A percentile compares a stretch with the other conserved stretches of the same genome.
These are phyloP conservation scores for Breviolum minutum DNA, from an alignment of 73 alveolate species.

Conservation along the genomic window DNA sequence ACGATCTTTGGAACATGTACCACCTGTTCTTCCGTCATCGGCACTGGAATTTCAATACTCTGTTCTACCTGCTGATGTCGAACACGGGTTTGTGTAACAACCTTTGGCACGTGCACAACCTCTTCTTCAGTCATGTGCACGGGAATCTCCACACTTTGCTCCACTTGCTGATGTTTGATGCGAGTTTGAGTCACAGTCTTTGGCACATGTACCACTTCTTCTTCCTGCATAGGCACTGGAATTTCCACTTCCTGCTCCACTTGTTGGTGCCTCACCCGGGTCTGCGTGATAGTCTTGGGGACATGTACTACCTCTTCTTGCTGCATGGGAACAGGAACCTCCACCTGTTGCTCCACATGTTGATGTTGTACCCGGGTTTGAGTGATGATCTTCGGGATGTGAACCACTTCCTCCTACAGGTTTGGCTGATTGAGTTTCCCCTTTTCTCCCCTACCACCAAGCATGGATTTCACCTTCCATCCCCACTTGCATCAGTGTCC, in stretches of 20 bases:
- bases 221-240: conserved; percentile 16
- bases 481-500: neutral
- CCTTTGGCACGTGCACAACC: conserved; percentile 38
- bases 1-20: conserved; percentile 44
- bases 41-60: conserved; percentile 64
- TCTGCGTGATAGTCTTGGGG: conserved; percentile 48
- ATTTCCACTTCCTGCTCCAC: conserved; percentile 41
- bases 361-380: conserved; percentile 36
- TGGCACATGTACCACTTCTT: conserved; percentile 70
- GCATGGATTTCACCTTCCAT: neutral
- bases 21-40: conserved; percentile 47
- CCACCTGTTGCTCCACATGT: conserved; percentile 42
- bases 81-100: neutral
- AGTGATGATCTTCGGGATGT: conserved; percentile 56
- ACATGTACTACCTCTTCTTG: conserved; percentile 61
- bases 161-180: conserved; percentile 20
- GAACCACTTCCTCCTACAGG: conserved; percentile 56
- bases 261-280: conserved; percentile 13
- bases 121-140: conserved; percentile 21
- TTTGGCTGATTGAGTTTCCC: neutral
- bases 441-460: neutral
- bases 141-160: conserved; percentile 56
- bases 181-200: conserved; percentile 28
- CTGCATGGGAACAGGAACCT: conserved; percentile 41
- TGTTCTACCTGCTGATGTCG: conserved; percentile 43